Conservation (phyloP, 2,329 filamentous ascomycete genomes). For the Aspergillus sp. region DNA sequence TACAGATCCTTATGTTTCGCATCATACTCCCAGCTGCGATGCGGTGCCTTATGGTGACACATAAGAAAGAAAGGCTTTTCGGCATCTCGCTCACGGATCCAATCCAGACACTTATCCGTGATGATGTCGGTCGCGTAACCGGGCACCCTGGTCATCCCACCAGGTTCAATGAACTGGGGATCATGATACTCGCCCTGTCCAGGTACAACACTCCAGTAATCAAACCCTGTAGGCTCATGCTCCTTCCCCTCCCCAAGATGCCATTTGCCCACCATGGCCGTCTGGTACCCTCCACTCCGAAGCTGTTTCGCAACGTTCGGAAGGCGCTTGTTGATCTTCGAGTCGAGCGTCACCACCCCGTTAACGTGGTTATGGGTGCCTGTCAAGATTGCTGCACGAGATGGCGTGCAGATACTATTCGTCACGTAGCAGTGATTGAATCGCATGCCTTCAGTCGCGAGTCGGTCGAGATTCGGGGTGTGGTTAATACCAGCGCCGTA, state of each 20-base stretch:
- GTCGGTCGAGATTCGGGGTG: background rate
- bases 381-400: background rate
- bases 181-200: background rate
- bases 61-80: conserved; percentile 53
- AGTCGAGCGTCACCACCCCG: background rate
- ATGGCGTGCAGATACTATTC: background rate
- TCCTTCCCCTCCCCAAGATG: background rate
- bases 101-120: conserved; percentile 35
- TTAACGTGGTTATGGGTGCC: background rate
- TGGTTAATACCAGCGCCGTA: background rate
- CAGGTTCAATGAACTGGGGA: background rate
- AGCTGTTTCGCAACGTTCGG: background rate
- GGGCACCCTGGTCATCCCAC: background rate
- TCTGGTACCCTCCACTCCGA: background rate
- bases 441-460: background rate
- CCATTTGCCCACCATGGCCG: background rate
- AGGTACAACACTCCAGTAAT: background rate
- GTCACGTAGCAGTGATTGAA: conserved; percentile 1
- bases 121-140: background rate
- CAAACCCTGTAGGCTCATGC: background rate
- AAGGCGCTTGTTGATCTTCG: background rate
- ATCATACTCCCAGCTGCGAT: conserved; percentile 54
- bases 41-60: conserved; percentile 59
- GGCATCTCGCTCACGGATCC: conserved; percentile 35
- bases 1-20: conserved; percentile 52